phyloP scores from a whole-genome alignment of 768 basidiomycete genomes.

The Collybiopsis confluens region DNA sequence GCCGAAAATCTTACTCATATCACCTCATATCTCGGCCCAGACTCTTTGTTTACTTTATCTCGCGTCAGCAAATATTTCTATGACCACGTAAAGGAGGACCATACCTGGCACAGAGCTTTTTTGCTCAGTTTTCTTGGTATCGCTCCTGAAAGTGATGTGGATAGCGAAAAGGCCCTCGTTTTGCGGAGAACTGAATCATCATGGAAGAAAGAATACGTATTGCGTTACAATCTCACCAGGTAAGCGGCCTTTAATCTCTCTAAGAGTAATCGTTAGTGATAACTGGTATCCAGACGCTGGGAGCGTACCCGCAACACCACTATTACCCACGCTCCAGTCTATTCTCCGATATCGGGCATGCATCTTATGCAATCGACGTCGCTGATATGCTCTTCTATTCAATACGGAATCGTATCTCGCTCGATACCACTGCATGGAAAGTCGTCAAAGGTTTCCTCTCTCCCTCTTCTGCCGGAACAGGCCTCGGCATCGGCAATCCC shows the following conservation, averaged over 20 bases:
- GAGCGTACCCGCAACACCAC: conserved; percentile 55
- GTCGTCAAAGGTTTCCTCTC: conserved; percentile 68
- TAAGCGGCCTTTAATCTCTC: conserved; percentile 22
- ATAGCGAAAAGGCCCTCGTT: conserved; percentile 40
- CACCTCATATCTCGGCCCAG: conserved; percentile 68
- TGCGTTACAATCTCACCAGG: conserved; percentile 51
- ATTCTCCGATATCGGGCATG: conserved; percentile 51
- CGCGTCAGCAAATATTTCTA: conserved; percentile 47
- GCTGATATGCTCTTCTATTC: conserved; percentile 58
- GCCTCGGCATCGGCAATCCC: conserved; percentile 65
- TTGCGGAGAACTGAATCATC: conserved; percentile 52
- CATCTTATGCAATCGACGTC: conserved; percentile 54
- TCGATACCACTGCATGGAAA: conserved; percentile 66
- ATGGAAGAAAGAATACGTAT: conserved; percentile 72
- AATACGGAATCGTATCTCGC: conserved; percentile 69
- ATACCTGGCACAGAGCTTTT: conserved; percentile 78
- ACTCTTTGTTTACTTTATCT: conserved; percentile 53
- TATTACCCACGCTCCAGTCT: conserved; percentile 60
- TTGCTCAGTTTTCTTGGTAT: conserved; percentile 63
- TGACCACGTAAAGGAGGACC: conserved; percentile 70
- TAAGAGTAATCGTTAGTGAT: not conserved
- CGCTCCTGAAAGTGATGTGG: conserved; percentile 56
- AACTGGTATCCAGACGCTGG: conserved; percentile 54
- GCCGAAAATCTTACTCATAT: conserved; percentile 72
- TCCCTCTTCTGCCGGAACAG: conserved; percentile 52